Evolutionary conservation across 2,329 filamentous ascomycete species (phyloP).

Genomic region (Fusarium armeniacum): DNA sequence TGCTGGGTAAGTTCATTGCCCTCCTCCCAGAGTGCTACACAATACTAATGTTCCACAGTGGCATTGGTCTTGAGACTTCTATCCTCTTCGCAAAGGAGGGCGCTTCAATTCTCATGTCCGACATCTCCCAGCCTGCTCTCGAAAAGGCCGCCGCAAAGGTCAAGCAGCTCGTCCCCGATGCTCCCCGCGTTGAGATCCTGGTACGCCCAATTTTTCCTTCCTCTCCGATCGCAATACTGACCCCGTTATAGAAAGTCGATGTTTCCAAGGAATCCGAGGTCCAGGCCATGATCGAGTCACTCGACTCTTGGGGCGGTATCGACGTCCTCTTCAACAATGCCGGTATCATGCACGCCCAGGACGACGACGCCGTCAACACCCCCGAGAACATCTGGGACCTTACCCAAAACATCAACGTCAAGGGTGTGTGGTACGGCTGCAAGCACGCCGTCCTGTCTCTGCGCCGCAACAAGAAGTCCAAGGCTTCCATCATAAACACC

Average conservation of each 20-base stretch:
- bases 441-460: constrained; percentile 91
- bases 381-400: constrained; percentile 94
- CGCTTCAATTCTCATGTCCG: constrained; percentile 85
- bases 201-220: constrained; percentile 53
- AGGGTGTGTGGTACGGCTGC: constrained; percentile 96
- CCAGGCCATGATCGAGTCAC: constrained; percentile 77
- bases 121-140: constrained; percentile 84
- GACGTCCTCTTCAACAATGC: constrained; percentile 98
- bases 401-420: constrained; percentile 95
- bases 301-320: constrained; percentile 88
- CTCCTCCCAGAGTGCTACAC: background rate
- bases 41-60: constrained; percentile 64
- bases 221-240: background rate
- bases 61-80: constrained; percentile 91
- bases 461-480: constrained; percentile 82
- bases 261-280: constrained; percentile 89
- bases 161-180: constrained; percentile 76
- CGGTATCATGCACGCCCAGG: constrained; percentile 92
- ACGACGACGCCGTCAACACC: constrained; percentile 84
- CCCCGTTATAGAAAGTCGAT: constrained; percentile 66
- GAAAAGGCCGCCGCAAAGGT: constrained; percentile 82
- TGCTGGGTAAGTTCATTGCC: constrained; percentile 75
- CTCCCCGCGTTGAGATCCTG: constrained; percentile 72
- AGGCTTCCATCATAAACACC: constrained; percentile 90
- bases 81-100: constrained; percentile 93